Conservation (phyloP, 2,329 filamentous ascomycete species). For the Beauveria australis region DNA sequence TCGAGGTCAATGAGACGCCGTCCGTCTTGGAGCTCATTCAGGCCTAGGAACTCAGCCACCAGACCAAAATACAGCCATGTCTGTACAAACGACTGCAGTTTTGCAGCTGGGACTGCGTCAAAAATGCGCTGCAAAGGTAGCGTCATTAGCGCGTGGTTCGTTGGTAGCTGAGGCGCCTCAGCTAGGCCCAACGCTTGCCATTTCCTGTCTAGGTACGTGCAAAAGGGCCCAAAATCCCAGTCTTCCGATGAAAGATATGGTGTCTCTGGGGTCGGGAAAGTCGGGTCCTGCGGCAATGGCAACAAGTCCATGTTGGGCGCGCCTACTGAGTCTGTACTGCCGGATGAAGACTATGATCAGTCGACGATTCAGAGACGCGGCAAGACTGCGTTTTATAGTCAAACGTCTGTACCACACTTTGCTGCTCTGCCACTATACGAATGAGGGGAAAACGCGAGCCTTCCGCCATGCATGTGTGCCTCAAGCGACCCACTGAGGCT, state of each 20-base stretch:
- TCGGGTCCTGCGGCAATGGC: constrained; percentile 15
- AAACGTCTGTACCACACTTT: background rate
- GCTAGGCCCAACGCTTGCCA: constrained; percentile 12
- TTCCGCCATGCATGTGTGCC: background rate
- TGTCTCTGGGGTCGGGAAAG: constrained; percentile 11
- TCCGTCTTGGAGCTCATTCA: constrained; percentile 18
- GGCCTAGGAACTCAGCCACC: constrained; percentile 21
- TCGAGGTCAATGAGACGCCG: constrained; percentile 10
- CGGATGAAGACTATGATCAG: background rate
- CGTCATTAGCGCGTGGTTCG: constrained; percentile 6
- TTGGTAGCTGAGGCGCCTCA: constrained; percentile 9
- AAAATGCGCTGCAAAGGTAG: background rate
- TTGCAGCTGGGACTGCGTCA: constrained; percentile 16
- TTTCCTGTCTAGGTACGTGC: constrained; percentile 18
- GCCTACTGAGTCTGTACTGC: background rate
- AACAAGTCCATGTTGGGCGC: constrained; percentile 16
- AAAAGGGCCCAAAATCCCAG: constrained; percentile 21
- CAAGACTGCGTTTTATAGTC: background rate
- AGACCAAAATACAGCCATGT: constrained; percentile 28
- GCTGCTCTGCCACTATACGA: background rate
- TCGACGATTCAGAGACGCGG: background rate
- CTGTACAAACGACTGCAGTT: constrained; percentile 21
- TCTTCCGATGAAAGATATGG: constrained; percentile 17
- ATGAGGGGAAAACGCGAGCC: constrained; percentile 6
- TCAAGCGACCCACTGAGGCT: background rate